Conservation (phyloP, 2,329 filamentous ascomycete species). For the Fusarium secorum region DNA sequence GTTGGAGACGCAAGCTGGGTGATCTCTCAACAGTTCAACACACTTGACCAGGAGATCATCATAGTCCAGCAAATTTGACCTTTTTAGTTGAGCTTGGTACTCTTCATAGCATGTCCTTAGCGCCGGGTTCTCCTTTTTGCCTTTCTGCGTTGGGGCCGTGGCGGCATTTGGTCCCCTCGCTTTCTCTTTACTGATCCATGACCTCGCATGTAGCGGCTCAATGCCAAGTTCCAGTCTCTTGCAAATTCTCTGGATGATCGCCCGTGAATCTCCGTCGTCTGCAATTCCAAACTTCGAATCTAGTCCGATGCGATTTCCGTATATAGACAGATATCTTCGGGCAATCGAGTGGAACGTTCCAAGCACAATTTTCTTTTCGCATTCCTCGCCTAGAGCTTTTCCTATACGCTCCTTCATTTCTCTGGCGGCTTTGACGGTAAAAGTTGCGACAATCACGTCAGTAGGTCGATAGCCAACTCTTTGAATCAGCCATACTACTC, state of each 20-base stretch:
- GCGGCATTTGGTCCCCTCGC: conserved; percentile 61
- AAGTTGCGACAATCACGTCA: conserved; percentile 94
- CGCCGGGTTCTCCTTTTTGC: conserved; percentile 59
- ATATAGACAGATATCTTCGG: conserved; percentile 81
- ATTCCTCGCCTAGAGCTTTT: conserved; percentile 77
- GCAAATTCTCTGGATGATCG: conserved; percentile 82
- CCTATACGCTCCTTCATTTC: conserved; percentile 94
- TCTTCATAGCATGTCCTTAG: conserved; percentile 74
- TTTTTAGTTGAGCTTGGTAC: conserved; percentile 78
- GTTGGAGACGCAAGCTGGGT: conserved; percentile 85
- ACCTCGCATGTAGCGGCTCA: conserved; percentile 74
- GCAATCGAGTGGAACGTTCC: conserved; percentile 97
- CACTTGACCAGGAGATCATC: conserved; percentile 90
- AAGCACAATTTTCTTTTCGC: conserved; percentile 79
- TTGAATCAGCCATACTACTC: conserved; percentile 87
- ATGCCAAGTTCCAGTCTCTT: conserved; percentile 74
- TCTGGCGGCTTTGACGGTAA: conserved; percentile 91
- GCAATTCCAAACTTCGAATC: conserved; percentile 88
- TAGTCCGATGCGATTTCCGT: conserved; percentile 85
- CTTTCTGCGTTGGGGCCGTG: conserved; percentile 50
- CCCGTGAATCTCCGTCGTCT: conserved; percentile 80
- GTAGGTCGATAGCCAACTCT: conserved; percentile 76
- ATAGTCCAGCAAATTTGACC: conserved; percentile 88
- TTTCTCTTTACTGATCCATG: conserved; percentile 77
- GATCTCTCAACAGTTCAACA: conserved; percentile 75